phyloP scores from a whole-genome alignment of 2,329 filamentous ascomycete species.

The Lasiodiplodia gonubiensis region DNA sequence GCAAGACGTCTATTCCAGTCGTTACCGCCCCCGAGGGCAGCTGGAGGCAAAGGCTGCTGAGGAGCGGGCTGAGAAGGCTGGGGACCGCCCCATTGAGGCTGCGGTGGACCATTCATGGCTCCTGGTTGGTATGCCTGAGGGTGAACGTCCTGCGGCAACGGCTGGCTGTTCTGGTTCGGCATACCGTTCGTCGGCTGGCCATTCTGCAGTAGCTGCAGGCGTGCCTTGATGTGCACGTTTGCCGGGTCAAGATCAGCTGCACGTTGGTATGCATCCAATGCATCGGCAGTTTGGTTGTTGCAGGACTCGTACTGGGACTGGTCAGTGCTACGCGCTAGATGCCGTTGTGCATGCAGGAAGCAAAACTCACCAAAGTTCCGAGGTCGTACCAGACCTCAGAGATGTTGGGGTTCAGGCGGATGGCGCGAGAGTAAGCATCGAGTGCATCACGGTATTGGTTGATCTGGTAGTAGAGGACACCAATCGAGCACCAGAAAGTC shows the following conservation, averaged over 20 bases:
- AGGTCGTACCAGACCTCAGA: constrained; percentile 99
- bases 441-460: constrained; percentile 98
- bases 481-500: constrained; percentile 99
- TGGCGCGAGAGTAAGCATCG: constrained; percentile 95
- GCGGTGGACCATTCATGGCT: constrained; percentile 80
- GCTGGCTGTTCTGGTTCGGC: constrained; percentile 73
- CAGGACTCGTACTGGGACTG: constrained; percentile 85
- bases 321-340: constrained; percentile 31
- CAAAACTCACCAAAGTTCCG: constrained; percentile 81
- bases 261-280: constrained; percentile 91
- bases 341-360: constrained; percentile 19
- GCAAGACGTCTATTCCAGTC: constrained; percentile 73
- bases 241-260: constrained; percentile 91
- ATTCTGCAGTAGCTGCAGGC: constrained; percentile 84
- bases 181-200: constrained; percentile 73
- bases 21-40: constrained; percentile 50
- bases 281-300: constrained; percentile 97
- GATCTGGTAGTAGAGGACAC: constrained; percentile 98
- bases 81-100: constrained; percentile 87
- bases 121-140: constrained; percentile 89
- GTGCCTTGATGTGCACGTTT: constrained; percentile 95
- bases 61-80: constrained; percentile 65
- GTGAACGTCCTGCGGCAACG: constrained; percentile 94
- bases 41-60: constrained; percentile 67
- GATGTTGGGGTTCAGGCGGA: constrained; percentile 95